phyloP scores from a whole-genome alignment of 2,329 filamentous ascomycete genomes.

The Xylariaceae sp. region DNA sequence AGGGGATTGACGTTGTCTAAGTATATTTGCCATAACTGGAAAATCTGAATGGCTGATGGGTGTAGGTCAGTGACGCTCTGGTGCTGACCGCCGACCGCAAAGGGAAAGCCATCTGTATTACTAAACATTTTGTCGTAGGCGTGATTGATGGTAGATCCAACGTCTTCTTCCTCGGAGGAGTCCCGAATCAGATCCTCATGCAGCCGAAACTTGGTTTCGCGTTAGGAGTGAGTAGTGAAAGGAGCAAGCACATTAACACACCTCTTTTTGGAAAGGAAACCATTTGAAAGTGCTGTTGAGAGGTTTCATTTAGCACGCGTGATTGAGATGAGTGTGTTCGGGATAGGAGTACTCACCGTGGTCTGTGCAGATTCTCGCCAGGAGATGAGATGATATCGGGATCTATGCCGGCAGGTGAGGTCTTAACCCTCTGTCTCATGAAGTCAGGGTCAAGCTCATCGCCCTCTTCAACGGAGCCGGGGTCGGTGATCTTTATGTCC shows the following conservation, averaged over 20 bases:
- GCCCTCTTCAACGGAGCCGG: slow-evolving; percentile 54
- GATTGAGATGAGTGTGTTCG: slow-evolving; percentile 6
- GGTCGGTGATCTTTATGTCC: slow-evolving; percentile 50
- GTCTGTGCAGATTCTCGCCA: slow-evolving; percentile 38
- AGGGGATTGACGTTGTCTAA: slow-evolving; percentile 73
- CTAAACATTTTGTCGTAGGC: slow-evolving; percentile 66
- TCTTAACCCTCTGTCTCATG: slow-evolving; percentile 54
- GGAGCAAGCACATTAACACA: slow-evolving; percentile 34
- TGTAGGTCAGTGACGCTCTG: slow-evolving; percentile 54
- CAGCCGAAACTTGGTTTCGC: slow-evolving; percentile 53
- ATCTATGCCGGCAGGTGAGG: slow-evolving; percentile 55
- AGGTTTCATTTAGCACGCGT: slow-evolving; percentile 23
- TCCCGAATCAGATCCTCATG: slow-evolving; percentile 55
- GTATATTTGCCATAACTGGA: slow-evolving; percentile 72
- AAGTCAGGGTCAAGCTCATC: slow-evolving; percentile 63
- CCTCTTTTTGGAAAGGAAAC: slow-evolving; percentile 61
- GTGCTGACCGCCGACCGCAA: slow-evolving; percentile 55
- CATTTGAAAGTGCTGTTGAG: slow-evolving; percentile 49
- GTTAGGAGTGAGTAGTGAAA: slow-evolving; percentile 25
- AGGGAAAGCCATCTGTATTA: slow-evolving; percentile 62
- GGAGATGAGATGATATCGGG: slow-evolving; percentile 40
- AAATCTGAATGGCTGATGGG: slow-evolving; percentile 63
- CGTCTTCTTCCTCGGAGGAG: slow-evolving; percentile 61
- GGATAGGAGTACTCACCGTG: slow-evolving; percentile 31
- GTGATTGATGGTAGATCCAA: slow-evolving; percentile 61